Percentiles rank a stretch among this genome's conserved stretches.
Evolutionary conservation across 1,284 basidiomycete genomes (phyloP).

Genomic region (Ustilago loliicola): DNA sequence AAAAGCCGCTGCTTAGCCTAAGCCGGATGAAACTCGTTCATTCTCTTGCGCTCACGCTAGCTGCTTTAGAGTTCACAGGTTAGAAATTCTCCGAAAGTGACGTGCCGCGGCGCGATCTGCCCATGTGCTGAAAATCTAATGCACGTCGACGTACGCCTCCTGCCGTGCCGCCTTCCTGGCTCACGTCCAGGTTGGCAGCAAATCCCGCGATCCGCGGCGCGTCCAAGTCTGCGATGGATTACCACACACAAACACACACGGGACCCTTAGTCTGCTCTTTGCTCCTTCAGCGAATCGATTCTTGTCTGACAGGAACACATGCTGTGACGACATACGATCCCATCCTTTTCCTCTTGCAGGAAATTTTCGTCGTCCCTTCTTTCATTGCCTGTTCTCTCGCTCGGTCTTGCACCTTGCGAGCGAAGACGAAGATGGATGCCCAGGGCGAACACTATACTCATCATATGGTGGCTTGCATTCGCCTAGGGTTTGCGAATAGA

Average conservation of each 20-base stretch:
- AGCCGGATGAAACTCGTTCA: neutral
- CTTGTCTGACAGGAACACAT: constrained; percentile 2
- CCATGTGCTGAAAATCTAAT: neutral
- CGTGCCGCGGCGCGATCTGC: neutral
- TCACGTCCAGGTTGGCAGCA: constrained; percentile 1
- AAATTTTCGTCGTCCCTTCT: neutral
- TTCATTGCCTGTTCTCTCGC: neutral
- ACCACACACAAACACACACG: neutral
- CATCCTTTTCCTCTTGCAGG: neutral
- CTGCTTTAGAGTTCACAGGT: neutral
- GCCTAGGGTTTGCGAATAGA: neutral
- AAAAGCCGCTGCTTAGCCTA: neutral
- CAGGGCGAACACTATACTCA: neutral
- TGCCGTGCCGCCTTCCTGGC: neutral
- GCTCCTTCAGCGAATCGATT: neutral
- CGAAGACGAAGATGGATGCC: constrained; percentile 2
- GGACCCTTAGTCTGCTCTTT: neutral
- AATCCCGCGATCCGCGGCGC: constrained; percentile 20
- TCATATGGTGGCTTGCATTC: neutral
- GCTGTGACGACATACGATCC: neutral
- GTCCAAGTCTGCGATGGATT: neutral
- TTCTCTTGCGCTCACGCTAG: too few relatives aligned
- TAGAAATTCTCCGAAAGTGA: neutral
- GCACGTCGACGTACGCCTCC: constrained; percentile 14
- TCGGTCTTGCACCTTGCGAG: neutral